These are phyloP conservation scores for Metschnikowia kunwiensis DNA, from an alignment of 805 yeast genomes.

Conservation along the genomic window DNA sequence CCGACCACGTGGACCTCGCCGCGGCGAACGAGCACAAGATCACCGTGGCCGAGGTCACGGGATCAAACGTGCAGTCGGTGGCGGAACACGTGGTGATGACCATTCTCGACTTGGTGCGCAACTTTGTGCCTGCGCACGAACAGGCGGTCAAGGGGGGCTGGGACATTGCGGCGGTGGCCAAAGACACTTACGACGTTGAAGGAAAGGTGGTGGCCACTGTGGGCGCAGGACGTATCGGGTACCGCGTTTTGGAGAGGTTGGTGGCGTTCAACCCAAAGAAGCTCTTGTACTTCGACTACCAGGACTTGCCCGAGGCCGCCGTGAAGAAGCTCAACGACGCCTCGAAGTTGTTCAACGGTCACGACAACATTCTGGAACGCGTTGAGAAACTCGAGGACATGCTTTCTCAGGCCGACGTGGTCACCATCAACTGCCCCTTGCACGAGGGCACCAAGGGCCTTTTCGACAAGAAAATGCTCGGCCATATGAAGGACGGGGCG, in stretches of 20 bases:
- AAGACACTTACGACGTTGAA: constrained; percentile 71
- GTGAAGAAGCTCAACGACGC: constrained; percentile 36
- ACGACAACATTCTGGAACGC: constrained; percentile 51
- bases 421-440: constrained; percentile 74
- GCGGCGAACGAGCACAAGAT: constrained; percentile 63
- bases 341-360: constrained; percentile 42
- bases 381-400: constrained; percentile 61
- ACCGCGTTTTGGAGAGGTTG: constrained; percentile 68
- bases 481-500: constrained; percentile 71
- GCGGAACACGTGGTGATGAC: constrained; percentile 81
- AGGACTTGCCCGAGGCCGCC: constrained; percentile 56
- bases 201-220: constrained; percentile 76
- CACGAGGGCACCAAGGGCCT: constrained; percentile 68
- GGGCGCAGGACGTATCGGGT: constrained; percentile 81
- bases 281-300: constrained; percentile 72
- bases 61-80: constrained; percentile 75
- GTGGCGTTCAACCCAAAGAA: constrained; percentile 73
- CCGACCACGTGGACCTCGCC: constrained; percentile 73
- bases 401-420: constrained; percentile 66
- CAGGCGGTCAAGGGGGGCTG: constrained; percentile 60
- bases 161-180: constrained; percentile 73
- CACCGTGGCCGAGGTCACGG: constrained; percentile 76
- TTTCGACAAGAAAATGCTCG: constrained; percentile 60
- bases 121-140: constrained; percentile 76
- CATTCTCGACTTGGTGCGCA: constrained; percentile 65